Evolutionary conservation across 208 protist genomes (phyloP), one percentile per base, ranked within the genome.

Genomic region (Naegleria lovaniensis): DNA sequence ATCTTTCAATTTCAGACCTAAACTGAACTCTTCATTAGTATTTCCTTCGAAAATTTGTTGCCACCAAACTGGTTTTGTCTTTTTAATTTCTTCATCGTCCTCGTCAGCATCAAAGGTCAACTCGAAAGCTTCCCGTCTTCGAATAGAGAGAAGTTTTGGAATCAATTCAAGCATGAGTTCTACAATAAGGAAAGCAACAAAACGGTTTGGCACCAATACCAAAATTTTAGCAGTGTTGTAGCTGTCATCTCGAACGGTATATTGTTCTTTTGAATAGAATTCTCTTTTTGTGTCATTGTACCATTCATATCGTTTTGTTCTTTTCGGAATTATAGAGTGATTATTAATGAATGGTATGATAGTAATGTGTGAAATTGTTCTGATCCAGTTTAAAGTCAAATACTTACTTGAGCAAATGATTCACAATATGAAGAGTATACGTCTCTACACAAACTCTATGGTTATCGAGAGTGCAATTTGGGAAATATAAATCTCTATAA

Each of bases 11-110:
- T 94, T 94, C 13, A 99, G 90, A 16, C 98, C 98, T 16, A 99
- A 94, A 90, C 96, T 96, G 94, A 99, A 99, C 84, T 95, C 92
- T 93, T 99, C 98, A 91, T 99, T 97, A 83, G 97, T 97, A 93
- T 99, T 99, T 84, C 97, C 98, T 52, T 95, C 93, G 89, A 99
- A 99, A 91, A 96, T 93, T 55, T 96, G 91, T 92, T 96, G 94
- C 91, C 96, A 99, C 90, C 98, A 97, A 25, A 93, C 93, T 58
- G 96, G 94, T 52, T 97, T 95, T 93, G 22, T 7, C 83, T 86
- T 5, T 92, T 89, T 38, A 83, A 86, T 0, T 90, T 90, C 33
- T 22, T 75, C 75, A 39, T 79, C 75, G 4, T 90, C 59, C 36
- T 90, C 85, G 22, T 90, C 22, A 85, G 97, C 96, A 0, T 93